Base-by-base conservation (phyloP, 1,284 basidiomycete species). In the Puccinia coronata region DNA sequence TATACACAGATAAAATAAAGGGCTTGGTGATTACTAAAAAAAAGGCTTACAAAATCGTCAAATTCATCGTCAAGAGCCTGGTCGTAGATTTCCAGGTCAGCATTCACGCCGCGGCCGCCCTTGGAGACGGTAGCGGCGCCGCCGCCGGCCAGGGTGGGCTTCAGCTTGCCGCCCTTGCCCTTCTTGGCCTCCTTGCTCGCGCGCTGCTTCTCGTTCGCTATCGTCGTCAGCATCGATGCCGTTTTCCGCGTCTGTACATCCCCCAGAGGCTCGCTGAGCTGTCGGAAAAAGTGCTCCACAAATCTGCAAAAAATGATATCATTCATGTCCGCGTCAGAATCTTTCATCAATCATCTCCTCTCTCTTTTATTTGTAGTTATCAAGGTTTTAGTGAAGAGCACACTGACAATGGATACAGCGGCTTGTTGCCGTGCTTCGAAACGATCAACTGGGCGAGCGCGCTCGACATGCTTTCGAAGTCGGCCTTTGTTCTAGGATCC, bases 401-500 rank as follows among this genome's bases (percentile, higher is more conserved):
- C 12, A 53, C 63, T 71, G 12, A 79, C 77, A 67, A 49, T 57
- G 77, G 77, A 59, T 79, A 79, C 12, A 79, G 53, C 9, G 77
- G 65, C 53, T 79, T 79, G 49, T 34, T 67, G 23, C 77, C 77
- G 57, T 79, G 77, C 57, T 71, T 79, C 14, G 77, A 79, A 55
- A 79, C 53, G 20, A 79, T 69, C 51, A 69, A 3, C 41, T 70
- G 41, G 34, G 77, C 31, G 25, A 79, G 36, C 34, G 63, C 77
- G 28, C 31, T 79, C 23, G 77, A 79, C 63, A 79, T 70, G 25
- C 63, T 39, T 49, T 79, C 77, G 65, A 79, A 79, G 43, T 79
- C 77, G n/a, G 65, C 77, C 55, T 79, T 79, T 23, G 77, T 79
- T 47, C 59, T 79, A 14, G 77, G 77, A 39, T 79, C 47, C 77